A percentile compares a stretch with the other conserved stretches of the same genome.
Evolutionary conservation across 768 basidiomycete genomes (phyloP).

Genomic region (Lenzites betulinus): DNA sequence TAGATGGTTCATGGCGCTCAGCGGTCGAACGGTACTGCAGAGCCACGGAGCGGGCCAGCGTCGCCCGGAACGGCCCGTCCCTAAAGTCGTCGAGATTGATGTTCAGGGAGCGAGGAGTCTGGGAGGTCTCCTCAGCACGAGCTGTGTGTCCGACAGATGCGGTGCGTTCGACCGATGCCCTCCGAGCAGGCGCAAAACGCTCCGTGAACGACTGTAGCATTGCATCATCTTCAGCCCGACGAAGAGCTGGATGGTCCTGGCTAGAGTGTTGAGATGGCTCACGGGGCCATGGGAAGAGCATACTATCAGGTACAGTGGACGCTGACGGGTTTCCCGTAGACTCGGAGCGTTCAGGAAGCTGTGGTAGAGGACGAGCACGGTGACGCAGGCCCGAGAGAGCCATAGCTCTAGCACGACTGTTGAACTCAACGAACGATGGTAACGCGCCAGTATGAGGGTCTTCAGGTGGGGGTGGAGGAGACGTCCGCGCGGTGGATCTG

Average conservation of each 20-base stretch:
- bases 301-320: not conserved
- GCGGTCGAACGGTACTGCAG: slow-evolving; percentile 3
- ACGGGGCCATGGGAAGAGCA: not conserved
- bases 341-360: not conserved
- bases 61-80: slow-evolving; percentile 32
- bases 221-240: slow-evolving; percentile 5
- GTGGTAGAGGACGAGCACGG: not conserved
- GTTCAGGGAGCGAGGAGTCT: not conserved
- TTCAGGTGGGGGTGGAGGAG: not conserved
- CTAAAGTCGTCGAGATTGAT: slow-evolving; percentile 24
- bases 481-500: not conserved
- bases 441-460: not conserved
- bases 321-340: not conserved
- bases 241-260: not conserved
- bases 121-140: not conserved
- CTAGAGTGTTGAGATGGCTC: not conserved
- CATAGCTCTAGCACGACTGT: not conserved
- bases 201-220: slow-evolving; percentile 15
- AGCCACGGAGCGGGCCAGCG: slow-evolving; percentile 23
- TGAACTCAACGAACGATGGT: not conserved
- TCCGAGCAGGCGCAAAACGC: not conserved
- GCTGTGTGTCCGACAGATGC: not conserved
- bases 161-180: not conserved
- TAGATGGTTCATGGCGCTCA: not conserved
- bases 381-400: slow-evolving; percentile 3